Conservation (phyloP, 164 flowering plant genomes). For the Echeveria elegans region DNA sequence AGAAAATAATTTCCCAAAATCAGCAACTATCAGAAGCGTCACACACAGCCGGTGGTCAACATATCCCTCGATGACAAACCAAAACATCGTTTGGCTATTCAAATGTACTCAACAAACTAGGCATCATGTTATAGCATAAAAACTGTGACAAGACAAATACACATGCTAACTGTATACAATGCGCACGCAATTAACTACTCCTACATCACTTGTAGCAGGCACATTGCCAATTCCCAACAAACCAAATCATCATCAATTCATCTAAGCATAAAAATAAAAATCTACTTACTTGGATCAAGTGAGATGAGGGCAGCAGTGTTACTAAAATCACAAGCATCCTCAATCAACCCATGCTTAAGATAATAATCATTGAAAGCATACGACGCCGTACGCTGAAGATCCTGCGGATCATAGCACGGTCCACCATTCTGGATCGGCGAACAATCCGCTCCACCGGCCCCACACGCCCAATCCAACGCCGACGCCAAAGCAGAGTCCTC, state of each 20-base stretch:
- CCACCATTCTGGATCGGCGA: conserved; percentile 56
- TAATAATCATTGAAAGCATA: conserved; percentile 78
- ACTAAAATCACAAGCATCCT: conserved; percentile 51
- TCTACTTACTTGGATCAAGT: conserved; percentile 54
- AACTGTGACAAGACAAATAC: too few species aligned
- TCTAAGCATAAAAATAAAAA: background rate
- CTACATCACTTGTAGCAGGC: too few species aligned
- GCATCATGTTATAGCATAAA: too few species aligned
- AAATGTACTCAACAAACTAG: too few species aligned
- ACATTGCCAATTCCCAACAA: background rate
- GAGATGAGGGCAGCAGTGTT: conserved; percentile 61
- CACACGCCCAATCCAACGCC: conserved; percentile 85
- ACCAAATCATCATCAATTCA: background rate
- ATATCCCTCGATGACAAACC: too few species aligned
- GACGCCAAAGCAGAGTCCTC: conserved; percentile 52
- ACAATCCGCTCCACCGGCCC: conserved; percentile 67
- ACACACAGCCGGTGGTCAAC: background rate
- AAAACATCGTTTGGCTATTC: too few species aligned
- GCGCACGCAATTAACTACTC: too few species aligned
- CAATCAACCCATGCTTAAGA: conserved; percentile 35
- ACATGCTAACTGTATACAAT: too few species aligned
- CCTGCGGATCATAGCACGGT: conserved; percentile 44
- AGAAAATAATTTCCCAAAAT: background rate
- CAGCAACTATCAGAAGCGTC: background rate
- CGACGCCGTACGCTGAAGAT: conserved; percentile 51